Base-by-base conservation (phyloP, 805 yeast genomes). In the Myxozyma neotropica region DNA sequence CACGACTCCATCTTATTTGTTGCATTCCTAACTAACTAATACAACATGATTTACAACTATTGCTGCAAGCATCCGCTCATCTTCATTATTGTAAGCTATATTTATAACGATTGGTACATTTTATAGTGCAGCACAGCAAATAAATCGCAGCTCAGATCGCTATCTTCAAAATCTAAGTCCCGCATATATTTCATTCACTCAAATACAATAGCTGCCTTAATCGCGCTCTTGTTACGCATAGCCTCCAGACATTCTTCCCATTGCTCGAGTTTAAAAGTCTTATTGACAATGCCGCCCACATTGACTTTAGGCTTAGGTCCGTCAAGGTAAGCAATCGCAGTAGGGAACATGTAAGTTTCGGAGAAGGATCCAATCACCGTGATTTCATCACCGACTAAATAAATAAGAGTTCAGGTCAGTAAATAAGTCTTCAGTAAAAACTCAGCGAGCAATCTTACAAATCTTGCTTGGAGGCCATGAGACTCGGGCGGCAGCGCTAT, bases 201-300 rank as follows among this genome's bases (percentile, higher is more conserved):
- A 38, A 61, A 61, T 8, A 55, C 57, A 13, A 61, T 61, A 15
- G 65, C 65, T 23, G 65, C 65, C 57, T 61, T 61, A 29, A 58
- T 60, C 17, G 65, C 65, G 31, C 54, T 53, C 44, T 60, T 61
- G 55, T 61, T 61, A n/a, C 58, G 40, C 27, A 60, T 51, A 2
- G 65, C 45, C 39, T 61, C 65, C 5, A 61, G 53, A 24, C 64
- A 58, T 38, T 60, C 65, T 29, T 61, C 64, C 65, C 65, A 61
- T 49, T 61, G 65, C 39, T 61, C 65, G 15, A 61, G 65, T 31
- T 26, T 50, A 49, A 50, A 61, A 3, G 64, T 55, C 59, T 59
- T 60, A 57, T 60, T 61, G 52, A 55, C 60, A 17, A 60, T 61
- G 5, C 65, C 65, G 27, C 42, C 21, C 13, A 61, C 65, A 21